Evolutionary conservation across 371 early-diverging fungal species (phyloP).

Genomic region (Gilbertella persicaria): DNA sequence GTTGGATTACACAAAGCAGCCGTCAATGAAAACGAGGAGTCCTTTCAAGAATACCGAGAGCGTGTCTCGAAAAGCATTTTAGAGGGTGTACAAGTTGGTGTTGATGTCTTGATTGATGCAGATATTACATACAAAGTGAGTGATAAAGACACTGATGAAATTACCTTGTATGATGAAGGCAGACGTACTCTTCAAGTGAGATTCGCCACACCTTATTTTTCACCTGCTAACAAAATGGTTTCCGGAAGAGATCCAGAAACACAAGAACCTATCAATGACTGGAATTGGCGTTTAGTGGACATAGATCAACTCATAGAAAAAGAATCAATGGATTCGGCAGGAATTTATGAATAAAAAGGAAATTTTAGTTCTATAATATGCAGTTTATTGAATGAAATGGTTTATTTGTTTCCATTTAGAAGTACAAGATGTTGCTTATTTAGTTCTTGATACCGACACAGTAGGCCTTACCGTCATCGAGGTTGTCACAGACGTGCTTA

Average conservation of each 20-base stretch:
- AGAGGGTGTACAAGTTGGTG: slow-evolving; percentile 56
- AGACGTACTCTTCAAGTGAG: slow-evolving; percentile 53
- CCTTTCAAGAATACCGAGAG: slow-evolving; percentile 42
- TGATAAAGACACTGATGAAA: slow-evolving; percentile 14
- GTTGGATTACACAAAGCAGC: slow-evolving; percentile 23
- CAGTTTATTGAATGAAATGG: background rate
- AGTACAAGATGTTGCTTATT: background rate
- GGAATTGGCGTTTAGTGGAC: slow-evolving; percentile 61
- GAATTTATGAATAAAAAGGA: slow-evolving; percentile 6
- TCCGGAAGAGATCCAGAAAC: slow-evolving; percentile 49
- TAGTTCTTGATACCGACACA: slow-evolving; percentile 26
- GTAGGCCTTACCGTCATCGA: slow-evolving; percentile 39
- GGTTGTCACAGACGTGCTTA: slow-evolving; percentile 35
- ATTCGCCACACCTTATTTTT: slow-evolving; percentile 62
- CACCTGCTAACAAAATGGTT: slow-evolving; percentile 55
- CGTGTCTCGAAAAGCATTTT: slow-evolving; percentile 49
- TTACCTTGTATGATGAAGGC: slow-evolving; percentile 48
- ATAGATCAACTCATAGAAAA: slow-evolving; percentile 61
- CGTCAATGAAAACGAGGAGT: slow-evolving; percentile 36
- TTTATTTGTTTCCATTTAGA: background rate
- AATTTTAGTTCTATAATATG: background rate
- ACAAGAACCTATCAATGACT: slow-evolving; percentile 54
- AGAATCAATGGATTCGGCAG: slow-evolving; percentile 37
- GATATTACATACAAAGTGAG: slow-evolving; percentile 46
- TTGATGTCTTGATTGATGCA: slow-evolving; percentile 61